Evolutionary conservation across 202 grass and related monocot genomes (phyloP).

Genomic region (Carex arenaria): DNA sequence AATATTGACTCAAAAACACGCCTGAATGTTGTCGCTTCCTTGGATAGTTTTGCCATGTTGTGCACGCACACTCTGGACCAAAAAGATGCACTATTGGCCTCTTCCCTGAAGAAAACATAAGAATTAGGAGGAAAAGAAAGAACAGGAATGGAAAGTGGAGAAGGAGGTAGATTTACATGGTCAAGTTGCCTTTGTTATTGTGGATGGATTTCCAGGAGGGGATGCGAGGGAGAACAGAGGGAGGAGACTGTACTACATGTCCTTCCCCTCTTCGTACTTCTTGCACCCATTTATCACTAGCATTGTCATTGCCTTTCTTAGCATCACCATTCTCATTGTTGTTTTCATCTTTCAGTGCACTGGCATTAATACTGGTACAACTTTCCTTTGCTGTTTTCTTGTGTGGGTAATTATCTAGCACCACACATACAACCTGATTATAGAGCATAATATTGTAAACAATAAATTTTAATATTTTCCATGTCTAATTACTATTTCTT

Average conservation of each 20-base stretch:
- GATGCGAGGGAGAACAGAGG: conserved; percentile 41
- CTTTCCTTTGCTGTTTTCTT: conserved; percentile 39
- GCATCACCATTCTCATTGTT: conserved; percentile 29
- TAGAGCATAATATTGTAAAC: not conserved
- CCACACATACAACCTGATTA: conserved; percentile 79
- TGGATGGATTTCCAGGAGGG: conserved; percentile 76
- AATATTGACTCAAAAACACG: conserved; percentile 91
- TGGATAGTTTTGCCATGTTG: conserved; percentile 91
- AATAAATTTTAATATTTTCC: not conserved
- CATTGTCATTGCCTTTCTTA: conserved; percentile 14
- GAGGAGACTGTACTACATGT: conserved; percentile 33
- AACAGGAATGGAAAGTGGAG: conserved; percentile 15
- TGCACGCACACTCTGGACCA: conserved; percentile 94
- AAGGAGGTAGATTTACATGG: conserved; percentile 52
- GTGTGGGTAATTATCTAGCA: conserved; percentile 75
- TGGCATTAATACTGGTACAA: not conserved
- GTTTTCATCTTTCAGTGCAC: conserved; percentile 12
- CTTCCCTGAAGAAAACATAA: conserved; percentile 61
- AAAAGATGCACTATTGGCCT: conserved; percentile 66
- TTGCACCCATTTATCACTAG: conserved; percentile 41
- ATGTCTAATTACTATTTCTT: not conserved
- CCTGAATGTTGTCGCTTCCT: conserved; percentile 85
- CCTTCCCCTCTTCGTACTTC: conserved; percentile 55
- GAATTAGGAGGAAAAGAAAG: conserved; percentile 26
- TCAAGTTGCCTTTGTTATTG: conserved; percentile 56